Evolutionary conservation across 345 rosid genomes (phyloP).

Genomic region (Lepidium africanum): DNA sequence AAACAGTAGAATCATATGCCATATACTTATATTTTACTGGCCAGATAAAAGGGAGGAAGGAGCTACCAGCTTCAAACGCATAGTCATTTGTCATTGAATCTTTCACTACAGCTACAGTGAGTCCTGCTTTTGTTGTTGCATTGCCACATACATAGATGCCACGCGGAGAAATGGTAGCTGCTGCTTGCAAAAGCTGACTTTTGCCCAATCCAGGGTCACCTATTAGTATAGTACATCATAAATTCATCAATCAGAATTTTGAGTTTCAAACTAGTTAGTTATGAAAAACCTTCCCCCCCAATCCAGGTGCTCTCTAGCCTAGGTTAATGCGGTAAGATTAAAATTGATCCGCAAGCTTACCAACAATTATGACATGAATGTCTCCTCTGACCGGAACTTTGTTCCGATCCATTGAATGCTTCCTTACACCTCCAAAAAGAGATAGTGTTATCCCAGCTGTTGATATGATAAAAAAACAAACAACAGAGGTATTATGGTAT

Average conservation of each 20-base stretch:
- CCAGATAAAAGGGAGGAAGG: slow-evolving; percentile 12
- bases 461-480: slow-evolving; percentile 7
- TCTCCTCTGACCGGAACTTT: slow-evolving; percentile 99
- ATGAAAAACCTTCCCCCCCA: not conserved
- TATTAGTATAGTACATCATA: slow-evolving; percentile 28
- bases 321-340: not conserved
- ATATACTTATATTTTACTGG: slow-evolving; percentile 1
- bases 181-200: slow-evolving; percentile 97
- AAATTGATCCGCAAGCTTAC: slow-evolving; percentile 36
- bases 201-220: slow-evolving; percentile 99
- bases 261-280: slow-evolving; percentile 1
- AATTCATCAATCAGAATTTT: not conserved
- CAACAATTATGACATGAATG: slow-evolving; percentile 92
- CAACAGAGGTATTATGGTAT: not conserved
- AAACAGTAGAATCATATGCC: slow-evolving; percentile 9
- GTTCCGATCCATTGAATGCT: slow-evolving; percentile 80
- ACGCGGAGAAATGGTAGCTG: slow-evolving; percentile 86
- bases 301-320: not conserved
- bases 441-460: slow-evolving; percentile 92
- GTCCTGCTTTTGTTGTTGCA: slow-evolving; percentile 88
- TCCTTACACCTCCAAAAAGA: slow-evolving; percentile 91
- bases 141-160: slow-evolving; percentile 98
- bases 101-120: slow-evolving; percentile 95
- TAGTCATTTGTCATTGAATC: slow-evolving; percentile 86
- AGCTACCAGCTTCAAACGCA: slow-evolving; percentile 94